Conservation (phyloP, 805 yeast species). For the Candida qinlingensis region DNA sequence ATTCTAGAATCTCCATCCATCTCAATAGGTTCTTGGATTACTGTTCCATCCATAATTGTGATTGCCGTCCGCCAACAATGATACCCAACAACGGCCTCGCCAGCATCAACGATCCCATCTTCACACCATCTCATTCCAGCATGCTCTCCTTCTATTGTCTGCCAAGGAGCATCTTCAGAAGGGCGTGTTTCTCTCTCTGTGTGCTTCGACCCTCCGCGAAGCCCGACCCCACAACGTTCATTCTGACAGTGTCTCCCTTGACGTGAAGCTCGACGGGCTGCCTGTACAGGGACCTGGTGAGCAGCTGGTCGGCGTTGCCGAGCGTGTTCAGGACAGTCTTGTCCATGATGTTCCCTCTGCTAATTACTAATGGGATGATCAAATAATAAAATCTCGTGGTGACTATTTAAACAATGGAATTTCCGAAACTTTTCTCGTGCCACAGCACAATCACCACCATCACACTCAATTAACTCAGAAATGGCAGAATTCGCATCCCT, state of each 20-base stretch:
- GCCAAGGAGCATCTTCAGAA: neutral
- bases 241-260: neutral
- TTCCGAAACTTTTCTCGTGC: neutral
- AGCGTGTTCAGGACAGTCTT: neutral
- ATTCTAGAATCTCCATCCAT: no score
- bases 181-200: slow-evolving; percentile 1
- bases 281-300: slow-evolving; percentile 1
- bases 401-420: neutral
- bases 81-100: no score
- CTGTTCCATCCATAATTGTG: no score
- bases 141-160: neutral
- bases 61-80: no score
- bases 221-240: neutral
- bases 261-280: neutral
- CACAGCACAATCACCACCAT: neutral
- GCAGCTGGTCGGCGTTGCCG: slow-evolving; percentile 4
- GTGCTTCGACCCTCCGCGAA: neutral
- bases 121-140: no score
- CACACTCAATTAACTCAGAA: neutral
- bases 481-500: slow-evolving; percentile 9
- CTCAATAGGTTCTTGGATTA: no score
- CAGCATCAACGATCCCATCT: no score
- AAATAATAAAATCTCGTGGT: neutral
- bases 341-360: neutral
- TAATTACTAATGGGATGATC: neutral